Conservation (phyloP, 208 protist genomes). For the Balamuthia mandrillaris region DNA sequence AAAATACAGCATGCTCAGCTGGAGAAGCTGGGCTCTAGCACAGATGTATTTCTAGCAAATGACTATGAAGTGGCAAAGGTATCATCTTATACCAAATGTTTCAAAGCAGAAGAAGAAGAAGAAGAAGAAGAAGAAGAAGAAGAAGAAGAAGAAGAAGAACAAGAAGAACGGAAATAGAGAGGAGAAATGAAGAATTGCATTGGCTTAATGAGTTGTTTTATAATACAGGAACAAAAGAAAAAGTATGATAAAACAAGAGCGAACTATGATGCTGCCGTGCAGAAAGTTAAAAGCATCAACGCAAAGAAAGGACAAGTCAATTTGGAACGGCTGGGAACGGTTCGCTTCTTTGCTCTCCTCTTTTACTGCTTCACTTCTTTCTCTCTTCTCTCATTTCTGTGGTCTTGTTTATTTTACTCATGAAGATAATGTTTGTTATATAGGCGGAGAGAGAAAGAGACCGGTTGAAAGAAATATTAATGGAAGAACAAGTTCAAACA, state of each 20-base stretch:
- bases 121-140: no score
- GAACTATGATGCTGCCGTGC: conserved; percentile 30
- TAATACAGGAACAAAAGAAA: conserved; percentile 7
- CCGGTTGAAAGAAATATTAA: conserved; percentile 27
- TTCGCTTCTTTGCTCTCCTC: no score
- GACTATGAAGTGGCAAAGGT: conserved; percentile 36
- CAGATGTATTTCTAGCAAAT: not conserved
- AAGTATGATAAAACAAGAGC: conserved; percentile 25
- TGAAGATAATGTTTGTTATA: not conserved
- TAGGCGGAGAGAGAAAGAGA: conserved; percentile 22
- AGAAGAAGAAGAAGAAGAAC: not conserved
- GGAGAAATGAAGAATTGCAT: not conserved
- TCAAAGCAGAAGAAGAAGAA: not conserved
- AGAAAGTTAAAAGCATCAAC: conserved; percentile 29
- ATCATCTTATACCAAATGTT: not conserved
- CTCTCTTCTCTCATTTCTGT: not conserved
- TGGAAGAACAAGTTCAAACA: conserved; percentile 27
- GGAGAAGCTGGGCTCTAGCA: conserved; percentile 12
- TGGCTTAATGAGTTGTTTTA: not conserved
- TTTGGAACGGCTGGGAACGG: not conserved
- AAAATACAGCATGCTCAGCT: not conserved
- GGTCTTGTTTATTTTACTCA: not conserved
- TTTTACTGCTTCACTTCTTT: not conserved
- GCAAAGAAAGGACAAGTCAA: conserved; percentile 38
- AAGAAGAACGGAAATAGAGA: not conserved